phyloP scores from a whole-genome alignment of 169 alveolate species.

The Plasmodium gallinaceum region DNA sequence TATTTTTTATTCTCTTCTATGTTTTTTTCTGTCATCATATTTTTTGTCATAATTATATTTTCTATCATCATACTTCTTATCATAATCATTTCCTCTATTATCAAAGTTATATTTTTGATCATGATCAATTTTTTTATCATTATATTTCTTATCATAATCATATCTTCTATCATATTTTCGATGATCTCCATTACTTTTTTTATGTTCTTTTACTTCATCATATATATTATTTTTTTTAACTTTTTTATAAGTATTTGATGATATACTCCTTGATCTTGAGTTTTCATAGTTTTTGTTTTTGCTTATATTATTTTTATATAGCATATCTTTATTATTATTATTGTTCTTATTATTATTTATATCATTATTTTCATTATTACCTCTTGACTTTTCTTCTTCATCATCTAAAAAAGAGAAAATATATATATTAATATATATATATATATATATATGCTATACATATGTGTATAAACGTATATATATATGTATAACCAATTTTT shows the following conservation, averaged over 20 bases:
- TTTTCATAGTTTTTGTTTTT: neutral
- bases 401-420: conserved; percentile 17
- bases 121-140: conserved; percentile 9
- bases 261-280: conserved; percentile 32
- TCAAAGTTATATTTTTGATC: neutral
- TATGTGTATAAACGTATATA: neutral
- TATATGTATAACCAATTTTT: conserved; percentile 9
- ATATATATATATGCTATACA: neutral
- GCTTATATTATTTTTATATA: neutral
- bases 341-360: conserved; percentile 4
- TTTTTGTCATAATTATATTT: neutral
- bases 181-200: neutral
- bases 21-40: conserved; percentile 2
- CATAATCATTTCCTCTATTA: neutral
- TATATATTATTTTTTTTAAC: conserved; percentile 1
- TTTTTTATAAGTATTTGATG: neutral
- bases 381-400: conserved; percentile 6
- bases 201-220: neutral
- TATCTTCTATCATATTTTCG: conserved; percentile 4
- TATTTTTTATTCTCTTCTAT: too few species aligned
- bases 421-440: neutral
- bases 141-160: neutral
- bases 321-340: conserved; percentile 15
- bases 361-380: neutral
- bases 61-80: conserved; percentile 11